Conservation (phyloP, 768 basidiomycete species). For the Dacryopinax spathularia region DNA sequence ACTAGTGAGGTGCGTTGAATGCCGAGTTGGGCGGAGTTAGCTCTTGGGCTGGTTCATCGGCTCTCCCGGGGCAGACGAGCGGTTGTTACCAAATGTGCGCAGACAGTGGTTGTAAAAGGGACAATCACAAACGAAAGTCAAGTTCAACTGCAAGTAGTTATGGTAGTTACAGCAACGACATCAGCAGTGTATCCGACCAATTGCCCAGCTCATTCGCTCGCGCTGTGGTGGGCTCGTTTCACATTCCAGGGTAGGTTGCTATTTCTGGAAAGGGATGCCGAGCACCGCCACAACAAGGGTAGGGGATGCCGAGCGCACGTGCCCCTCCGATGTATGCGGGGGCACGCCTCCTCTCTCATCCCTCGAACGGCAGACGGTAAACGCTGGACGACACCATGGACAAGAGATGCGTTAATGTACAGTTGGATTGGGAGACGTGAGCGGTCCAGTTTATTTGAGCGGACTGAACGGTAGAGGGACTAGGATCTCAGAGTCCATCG, state of each 20-base stretch:
- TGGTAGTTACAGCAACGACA: too few species aligned
- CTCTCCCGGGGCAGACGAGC: too few species aligned
- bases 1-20: background rate
- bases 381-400: too few species aligned
- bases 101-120: too few species aligned
- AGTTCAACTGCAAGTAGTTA: too few species aligned
- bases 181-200: too few species aligned
- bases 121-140: background rate
- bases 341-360: too few species aligned
- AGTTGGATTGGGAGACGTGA: background rate
- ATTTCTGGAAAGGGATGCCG: background rate
- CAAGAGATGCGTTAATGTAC: constrained; percentile 1
- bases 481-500: constrained; percentile 80
- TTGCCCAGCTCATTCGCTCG: background rate
- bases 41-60: too few species aligned
- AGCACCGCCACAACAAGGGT: background rate
- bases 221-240: background rate
- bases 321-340: background rate
- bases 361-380: too few species aligned
- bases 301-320: background rate
- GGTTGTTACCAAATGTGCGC: too few species aligned
- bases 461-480: constrained; percentile 70
- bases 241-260: background rate
- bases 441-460: constrained; percentile 51
- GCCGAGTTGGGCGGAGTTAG: background rate